phyloP scores from a whole-genome alignment of 1,284 basidiomycete genomes.

The Cutaneotrichosporon sp. region DNA sequence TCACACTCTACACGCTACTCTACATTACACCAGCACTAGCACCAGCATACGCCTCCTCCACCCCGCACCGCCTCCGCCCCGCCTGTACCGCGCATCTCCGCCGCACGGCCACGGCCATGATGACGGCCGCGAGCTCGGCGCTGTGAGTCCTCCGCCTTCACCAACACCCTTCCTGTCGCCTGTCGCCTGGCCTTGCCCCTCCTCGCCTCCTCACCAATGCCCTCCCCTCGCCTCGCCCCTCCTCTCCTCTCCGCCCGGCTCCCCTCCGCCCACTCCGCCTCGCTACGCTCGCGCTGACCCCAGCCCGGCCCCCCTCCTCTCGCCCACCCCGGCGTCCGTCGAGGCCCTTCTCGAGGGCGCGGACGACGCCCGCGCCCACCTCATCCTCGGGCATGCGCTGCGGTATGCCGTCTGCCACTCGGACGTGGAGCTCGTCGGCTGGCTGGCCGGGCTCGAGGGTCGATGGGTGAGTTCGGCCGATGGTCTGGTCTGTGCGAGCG shows the following conservation, averaged over 20 bases:
- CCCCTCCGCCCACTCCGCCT: background rate
- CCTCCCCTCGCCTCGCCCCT: background rate
- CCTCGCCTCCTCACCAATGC: background rate
- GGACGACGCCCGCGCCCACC: background rate
- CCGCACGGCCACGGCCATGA: background rate
- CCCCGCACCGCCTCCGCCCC: no score
- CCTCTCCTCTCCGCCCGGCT: background rate
- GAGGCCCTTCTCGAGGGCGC: conserved; percentile 3
- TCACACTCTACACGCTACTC: no score
- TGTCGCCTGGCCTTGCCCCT: background rate
- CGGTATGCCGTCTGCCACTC: conserved; percentile 39
- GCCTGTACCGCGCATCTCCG: no score
- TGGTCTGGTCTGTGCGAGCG: background rate
- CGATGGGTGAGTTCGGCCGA: conserved; percentile 32
- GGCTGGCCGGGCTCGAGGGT: conserved; percentile 39
- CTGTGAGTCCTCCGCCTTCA: background rate
- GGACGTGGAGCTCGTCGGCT: conserved; percentile 43
- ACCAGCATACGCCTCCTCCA: no score
- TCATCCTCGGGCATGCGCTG: conserved; percentile 43
- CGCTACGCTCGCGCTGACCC: background rate
- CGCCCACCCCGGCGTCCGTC: conserved; percentile 11
- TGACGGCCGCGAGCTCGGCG: background rate
- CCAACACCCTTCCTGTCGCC: background rate
- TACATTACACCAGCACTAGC: no score
- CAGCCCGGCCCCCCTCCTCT: conserved; percentile 8